Evolutionary conservation across 495 filamentous ascomycete genomes (phyloP).

Genomic region (Cercophora samala): DNA sequence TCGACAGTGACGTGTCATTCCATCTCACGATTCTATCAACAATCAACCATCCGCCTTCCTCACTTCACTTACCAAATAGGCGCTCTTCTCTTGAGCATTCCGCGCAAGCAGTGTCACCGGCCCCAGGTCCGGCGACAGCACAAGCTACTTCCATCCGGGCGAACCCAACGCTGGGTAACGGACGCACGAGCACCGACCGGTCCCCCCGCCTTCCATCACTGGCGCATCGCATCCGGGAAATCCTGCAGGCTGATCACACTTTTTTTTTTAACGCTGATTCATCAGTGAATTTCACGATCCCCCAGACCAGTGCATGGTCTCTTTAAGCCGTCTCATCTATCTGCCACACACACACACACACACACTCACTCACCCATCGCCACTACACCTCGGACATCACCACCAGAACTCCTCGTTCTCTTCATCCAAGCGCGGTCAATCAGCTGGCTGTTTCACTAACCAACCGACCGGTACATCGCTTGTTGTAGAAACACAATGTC

Average conservation of each 20-base stretch:
- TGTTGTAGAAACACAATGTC: constrained; percentile 42
- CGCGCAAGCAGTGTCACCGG: not conserved
- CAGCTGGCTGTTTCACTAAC: not conserved
- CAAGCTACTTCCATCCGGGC: constrained; percentile 11
- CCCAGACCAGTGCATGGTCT: constrained; percentile 5
- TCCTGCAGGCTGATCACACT: constrained; percentile 38
- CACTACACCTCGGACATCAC: not conserved
- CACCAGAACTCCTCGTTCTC: not conserved
- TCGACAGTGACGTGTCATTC: constrained; percentile 33
- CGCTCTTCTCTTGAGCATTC: no score
- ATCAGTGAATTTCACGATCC: constrained; percentile 24
- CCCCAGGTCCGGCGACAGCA: constrained; percentile 9
- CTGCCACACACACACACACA: no score
- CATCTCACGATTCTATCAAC: not conserved
- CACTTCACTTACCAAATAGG: no score
- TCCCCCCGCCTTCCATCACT: constrained; percentile 21
- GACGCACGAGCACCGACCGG: constrained; percentile 25
- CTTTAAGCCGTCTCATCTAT: constrained; percentile 1
- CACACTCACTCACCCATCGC: not conserved
- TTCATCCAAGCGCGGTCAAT: not conserved
- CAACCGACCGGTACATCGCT: not conserved
- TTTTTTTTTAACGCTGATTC: constrained; percentile 31
- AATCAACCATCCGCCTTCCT: not conserved
- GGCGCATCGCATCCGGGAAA: constrained; percentile 30
- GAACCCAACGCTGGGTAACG: constrained; percentile 22